Percentiles rank a stretch among this genome's conserved stretches.
Conservation (phyloP, 495 filamentous ascomycete genomes). For the Oleoguttula mirabilis region DNA sequence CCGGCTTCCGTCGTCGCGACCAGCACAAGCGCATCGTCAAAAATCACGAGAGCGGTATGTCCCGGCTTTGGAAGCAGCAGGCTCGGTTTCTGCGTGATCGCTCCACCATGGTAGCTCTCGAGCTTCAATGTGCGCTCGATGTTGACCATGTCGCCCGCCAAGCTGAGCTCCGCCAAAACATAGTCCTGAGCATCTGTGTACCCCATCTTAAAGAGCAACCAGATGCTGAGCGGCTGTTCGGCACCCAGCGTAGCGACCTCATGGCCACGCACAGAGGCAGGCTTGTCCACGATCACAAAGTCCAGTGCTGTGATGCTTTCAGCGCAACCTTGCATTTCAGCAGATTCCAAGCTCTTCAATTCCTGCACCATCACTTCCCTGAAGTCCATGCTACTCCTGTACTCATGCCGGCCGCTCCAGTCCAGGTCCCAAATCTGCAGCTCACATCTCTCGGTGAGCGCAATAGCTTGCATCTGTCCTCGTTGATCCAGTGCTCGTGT, state of each 20-base stretch:
- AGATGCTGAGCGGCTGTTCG: slow-evolving; percentile 11
- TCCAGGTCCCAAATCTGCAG: slow-evolving; percentile 80
- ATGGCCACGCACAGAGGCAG: slow-evolving; percentile 15
- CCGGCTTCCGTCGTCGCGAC: slow-evolving; percentile 52
- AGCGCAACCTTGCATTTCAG: slow-evolving; percentile 11
- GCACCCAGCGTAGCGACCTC: slow-evolving; percentile 21
- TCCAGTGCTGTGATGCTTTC: slow-evolving; percentile 34
- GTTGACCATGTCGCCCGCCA: slow-evolving; percentile 20
- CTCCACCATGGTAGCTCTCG: slow-evolving; percentile 40
- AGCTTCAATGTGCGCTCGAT: slow-evolving; percentile 49
- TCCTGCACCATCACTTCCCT: slow-evolving; percentile 29
- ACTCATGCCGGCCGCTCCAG: slow-evolving; percentile 56
- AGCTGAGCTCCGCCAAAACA: slow-evolving; percentile 31
- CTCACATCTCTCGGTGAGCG: slow-evolving; percentile 58
- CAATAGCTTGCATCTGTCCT: slow-evolving; percentile 74
- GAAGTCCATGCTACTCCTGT: slow-evolving; percentile 42
- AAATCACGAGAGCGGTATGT: slow-evolving; percentile 70
- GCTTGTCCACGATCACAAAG: slow-evolving; percentile 30
- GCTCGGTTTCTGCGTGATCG: slow-evolving; percentile 43
- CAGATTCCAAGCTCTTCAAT: slow-evolving; percentile 1
- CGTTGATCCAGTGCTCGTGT: slow-evolving; percentile 54
- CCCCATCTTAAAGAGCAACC: slow-evolving; percentile 20
- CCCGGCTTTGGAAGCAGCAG: slow-evolving; percentile 66
- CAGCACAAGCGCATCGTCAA: slow-evolving; percentile 62
- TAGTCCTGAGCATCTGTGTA: slow-evolving; percentile 20